phyloP scores from a whole-genome alignment of 129 eudicot genomes.

The Helichrysum umbraculigerum region DNA sequence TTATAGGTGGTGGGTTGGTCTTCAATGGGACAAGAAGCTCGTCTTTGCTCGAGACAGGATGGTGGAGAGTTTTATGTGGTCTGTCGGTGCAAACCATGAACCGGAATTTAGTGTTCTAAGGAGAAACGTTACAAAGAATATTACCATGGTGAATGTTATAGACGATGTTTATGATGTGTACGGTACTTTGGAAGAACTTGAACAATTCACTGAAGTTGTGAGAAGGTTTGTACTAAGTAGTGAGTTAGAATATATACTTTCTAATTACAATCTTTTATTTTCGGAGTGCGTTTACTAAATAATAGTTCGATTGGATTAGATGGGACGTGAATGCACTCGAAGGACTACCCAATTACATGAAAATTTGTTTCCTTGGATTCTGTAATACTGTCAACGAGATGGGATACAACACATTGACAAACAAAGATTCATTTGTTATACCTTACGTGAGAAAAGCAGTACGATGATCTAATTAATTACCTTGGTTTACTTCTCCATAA shows the following conservation, averaged over 20 bases:
- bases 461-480: neutral
- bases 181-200: slow-evolving; percentile 44
- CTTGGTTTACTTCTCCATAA: neutral
- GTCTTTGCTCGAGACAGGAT: slow-evolving; percentile 45
- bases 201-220: slow-evolving; percentile 36
- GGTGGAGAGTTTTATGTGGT: slow-evolving; percentile 43
- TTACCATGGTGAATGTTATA: slow-evolving; percentile 23
- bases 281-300: no score
- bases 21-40: slow-evolving; percentile 29
- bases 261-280: neutral
- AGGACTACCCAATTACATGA: slow-evolving; percentile 53
- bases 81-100: slow-evolving; percentile 11
- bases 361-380: slow-evolving; percentile 51
- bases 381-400: slow-evolving; percentile 52
- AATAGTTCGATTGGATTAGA: slow-evolving; percentile 20
- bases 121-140: slow-evolving; percentile 27
- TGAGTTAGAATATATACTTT: neutral
- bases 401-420: slow-evolving; percentile 41
- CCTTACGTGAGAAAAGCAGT: slow-evolving; percentile 38
- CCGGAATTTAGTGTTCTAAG: slow-evolving; percentile 30
- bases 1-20: slow-evolving; percentile 44
- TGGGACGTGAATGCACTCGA: slow-evolving; percentile 58
- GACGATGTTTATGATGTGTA: slow-evolving; percentile 43
- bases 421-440: slow-evolving; percentile 2
- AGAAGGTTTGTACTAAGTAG: slow-evolving; percentile 31